A percentile compares a stretch with the other conserved stretches of the same genome.
Conservation (phyloP, 331 rosid genomes). For the Phaseolus coccineus region DNA sequence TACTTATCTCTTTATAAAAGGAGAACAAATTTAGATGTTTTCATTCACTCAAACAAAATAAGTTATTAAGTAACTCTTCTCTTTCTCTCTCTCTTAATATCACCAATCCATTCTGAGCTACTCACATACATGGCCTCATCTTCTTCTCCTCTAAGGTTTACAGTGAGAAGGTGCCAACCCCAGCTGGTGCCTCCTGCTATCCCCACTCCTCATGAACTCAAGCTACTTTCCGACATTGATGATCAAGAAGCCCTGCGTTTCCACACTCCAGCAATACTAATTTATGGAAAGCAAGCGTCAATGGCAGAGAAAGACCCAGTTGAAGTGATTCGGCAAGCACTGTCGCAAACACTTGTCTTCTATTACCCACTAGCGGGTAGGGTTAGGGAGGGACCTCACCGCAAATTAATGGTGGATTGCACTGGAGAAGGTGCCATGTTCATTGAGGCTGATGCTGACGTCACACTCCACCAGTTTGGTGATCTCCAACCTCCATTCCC, state of each 20-base stretch:
- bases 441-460: constrained; percentile 44
- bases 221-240: constrained; percentile 40
- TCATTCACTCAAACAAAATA: background rate
- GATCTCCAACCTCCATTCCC: constrained; percentile 41
- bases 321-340: constrained; percentile 10
- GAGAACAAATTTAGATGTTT: no score
- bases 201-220: constrained; percentile 38
- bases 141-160: background rate
- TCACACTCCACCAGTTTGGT: constrained; percentile 36
- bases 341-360: constrained; percentile 40
- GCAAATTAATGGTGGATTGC: constrained; percentile 53
- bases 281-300: constrained; percentile 30
- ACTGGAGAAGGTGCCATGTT: constrained; percentile 43
- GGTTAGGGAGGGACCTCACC: constrained; percentile 33
- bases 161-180: constrained; percentile 27
- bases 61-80: background rate
- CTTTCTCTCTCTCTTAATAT: no score
- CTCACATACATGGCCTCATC: constrained; percentile 6
- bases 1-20: no score
- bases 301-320: constrained; percentile 38
- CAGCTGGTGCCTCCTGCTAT: constrained; percentile 34
- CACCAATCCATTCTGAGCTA: background rate
- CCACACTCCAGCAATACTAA: background rate
- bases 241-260: constrained; percentile 42
- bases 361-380: constrained; percentile 51